phyloP scores from a whole-genome alignment of 1,284 basidiomycete genomes.

The Sporisorium iseilematis-ciliati region DNA sequence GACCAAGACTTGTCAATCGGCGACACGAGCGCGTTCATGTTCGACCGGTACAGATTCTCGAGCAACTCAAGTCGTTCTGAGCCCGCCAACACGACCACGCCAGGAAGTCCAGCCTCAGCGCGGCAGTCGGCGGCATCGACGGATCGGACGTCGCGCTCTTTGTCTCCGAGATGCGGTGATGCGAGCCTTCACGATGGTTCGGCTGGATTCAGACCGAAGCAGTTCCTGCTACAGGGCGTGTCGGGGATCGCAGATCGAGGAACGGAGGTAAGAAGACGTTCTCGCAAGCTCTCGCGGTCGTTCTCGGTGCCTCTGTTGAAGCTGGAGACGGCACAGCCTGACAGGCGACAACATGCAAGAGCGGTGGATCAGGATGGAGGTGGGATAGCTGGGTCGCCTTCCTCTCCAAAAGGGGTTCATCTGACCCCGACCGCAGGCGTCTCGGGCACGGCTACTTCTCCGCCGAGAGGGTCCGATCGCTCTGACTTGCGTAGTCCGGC shows the following conservation, averaged over 20 bases:
- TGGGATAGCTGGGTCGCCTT: not conserved
- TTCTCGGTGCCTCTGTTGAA: constrained; percentile 15
- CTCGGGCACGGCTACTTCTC: not conserved
- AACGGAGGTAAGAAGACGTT: not conserved
- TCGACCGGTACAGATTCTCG: constrained; percentile 16
- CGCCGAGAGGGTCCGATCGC: not conserved
- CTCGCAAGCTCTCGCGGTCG: constrained; percentile 15
- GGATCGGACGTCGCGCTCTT: constrained; percentile 2
- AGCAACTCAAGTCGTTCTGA: constrained; percentile 6
- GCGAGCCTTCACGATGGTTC: not conserved
- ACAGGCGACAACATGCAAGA: no score
- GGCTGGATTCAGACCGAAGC: constrained; percentile 17
- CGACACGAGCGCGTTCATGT: constrained; percentile 10
- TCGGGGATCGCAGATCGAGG: not conserved
- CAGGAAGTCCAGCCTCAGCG: not conserved
- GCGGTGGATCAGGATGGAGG: not conserved
- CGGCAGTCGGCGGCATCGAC: not conserved
- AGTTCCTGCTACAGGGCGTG: constrained; percentile 12
- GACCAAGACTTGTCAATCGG: constrained; percentile 12
- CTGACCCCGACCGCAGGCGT: not conserved
- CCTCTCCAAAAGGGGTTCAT: not conserved
- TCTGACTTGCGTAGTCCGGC: not conserved
- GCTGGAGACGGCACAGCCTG: not conserved
- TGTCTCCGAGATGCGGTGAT: not conserved
- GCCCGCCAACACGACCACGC: not conserved